These are phyloP conservation scores for Mycena pura DNA, from an alignment of 768 basidiomycete genomes.

Conservation along the genomic window DNA sequence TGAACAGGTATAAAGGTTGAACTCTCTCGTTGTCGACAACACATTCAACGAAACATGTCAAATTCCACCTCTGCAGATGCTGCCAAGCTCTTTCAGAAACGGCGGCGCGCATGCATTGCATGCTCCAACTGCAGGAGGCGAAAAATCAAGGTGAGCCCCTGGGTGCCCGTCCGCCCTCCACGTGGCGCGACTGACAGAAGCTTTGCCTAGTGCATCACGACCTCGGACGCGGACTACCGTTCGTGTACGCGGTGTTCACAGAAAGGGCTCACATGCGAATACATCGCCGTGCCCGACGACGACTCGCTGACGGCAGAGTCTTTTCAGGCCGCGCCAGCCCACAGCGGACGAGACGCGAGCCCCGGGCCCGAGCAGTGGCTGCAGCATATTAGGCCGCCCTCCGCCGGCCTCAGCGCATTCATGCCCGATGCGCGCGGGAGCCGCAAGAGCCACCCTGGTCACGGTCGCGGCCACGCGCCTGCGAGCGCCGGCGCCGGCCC, in stretches of 20 bases:
- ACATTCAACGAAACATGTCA: background rate
- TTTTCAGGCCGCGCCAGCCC: background rate
- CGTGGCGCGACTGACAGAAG: too few species aligned
- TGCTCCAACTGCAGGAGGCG: constrained; percentile 14
- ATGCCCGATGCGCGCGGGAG: too few species aligned
- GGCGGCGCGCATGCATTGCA: constrained; percentile 11
- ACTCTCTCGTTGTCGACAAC: background rate
- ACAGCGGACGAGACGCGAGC: background rate
- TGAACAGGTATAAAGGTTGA: background rate
- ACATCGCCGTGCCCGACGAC: background rate
- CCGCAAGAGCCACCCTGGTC: too few species aligned
- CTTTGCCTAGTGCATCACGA: constrained; percentile 4
- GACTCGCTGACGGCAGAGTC: background rate
- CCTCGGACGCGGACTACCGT: constrained; percentile 1
- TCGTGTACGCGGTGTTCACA: constrained; percentile 11
- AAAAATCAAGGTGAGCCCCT: constrained; percentile 9
- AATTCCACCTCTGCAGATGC: background rate
- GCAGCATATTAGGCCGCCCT: too few species aligned
- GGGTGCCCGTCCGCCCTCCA: background rate
- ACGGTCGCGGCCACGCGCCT: too few species aligned
- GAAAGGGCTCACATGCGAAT: constrained; percentile 15
- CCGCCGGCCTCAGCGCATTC: too few species aligned
- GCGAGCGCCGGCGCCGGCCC: too few species aligned
- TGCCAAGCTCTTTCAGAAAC: constrained; percentile 2
- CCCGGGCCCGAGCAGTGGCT: background rate